These are phyloP conservation scores for Penicillium maclennaniae DNA, from an alignment of 495 filamentous ascomycete genomes.

Conservation along the genomic window DNA sequence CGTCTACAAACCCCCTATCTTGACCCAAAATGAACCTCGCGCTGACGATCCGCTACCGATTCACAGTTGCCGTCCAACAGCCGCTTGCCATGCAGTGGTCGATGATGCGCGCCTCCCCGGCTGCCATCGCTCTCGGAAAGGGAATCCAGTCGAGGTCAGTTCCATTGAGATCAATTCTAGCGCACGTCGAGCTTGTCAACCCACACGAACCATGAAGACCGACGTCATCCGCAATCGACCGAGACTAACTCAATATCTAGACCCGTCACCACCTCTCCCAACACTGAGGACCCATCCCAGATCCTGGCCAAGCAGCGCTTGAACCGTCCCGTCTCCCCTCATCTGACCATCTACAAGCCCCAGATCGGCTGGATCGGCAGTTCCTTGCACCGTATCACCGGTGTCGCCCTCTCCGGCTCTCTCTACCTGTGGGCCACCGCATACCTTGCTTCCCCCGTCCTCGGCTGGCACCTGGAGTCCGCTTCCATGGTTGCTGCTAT, in stretches of 20 bases:
- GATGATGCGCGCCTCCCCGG: constrained; percentile 48
- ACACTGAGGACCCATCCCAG: constrained; percentile 53
- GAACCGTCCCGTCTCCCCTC: constrained; percentile 78
- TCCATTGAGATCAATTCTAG: neutral
- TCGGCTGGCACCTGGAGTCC: constrained; percentile 84
- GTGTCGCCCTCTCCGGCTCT: constrained; percentile 61
- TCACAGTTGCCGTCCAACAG: constrained; percentile 48
- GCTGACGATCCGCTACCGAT: constrained; percentile 17
- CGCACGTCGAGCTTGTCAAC: neutral
- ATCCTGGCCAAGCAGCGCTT: constrained; percentile 85
- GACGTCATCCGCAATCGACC: constrained; percentile 30
- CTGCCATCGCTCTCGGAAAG: constrained; percentile 46
- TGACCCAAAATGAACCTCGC: constrained; percentile 1
- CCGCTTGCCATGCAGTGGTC: constrained; percentile 45
- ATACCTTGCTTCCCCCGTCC: constrained; percentile 76
- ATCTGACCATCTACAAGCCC: constrained; percentile 83
- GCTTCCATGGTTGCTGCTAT: constrained; percentile 74
- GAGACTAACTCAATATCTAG: constrained; percentile 23
- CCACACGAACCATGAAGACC: constrained; percentile 10
- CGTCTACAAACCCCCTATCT: constrained; percentile 18
- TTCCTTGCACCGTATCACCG: constrained; percentile 76
- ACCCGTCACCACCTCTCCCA: constrained; percentile 56
- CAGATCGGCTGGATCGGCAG: constrained; percentile 83
- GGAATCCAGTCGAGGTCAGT: constrained; percentile 52
- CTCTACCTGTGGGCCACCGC: constrained; percentile 81